Percentiles rank a stretch among this genome's conserved stretches.
Evolutionary conservation across 805 yeast species (phyloP).

Genomic region (Clavispora asparagi): DNA sequence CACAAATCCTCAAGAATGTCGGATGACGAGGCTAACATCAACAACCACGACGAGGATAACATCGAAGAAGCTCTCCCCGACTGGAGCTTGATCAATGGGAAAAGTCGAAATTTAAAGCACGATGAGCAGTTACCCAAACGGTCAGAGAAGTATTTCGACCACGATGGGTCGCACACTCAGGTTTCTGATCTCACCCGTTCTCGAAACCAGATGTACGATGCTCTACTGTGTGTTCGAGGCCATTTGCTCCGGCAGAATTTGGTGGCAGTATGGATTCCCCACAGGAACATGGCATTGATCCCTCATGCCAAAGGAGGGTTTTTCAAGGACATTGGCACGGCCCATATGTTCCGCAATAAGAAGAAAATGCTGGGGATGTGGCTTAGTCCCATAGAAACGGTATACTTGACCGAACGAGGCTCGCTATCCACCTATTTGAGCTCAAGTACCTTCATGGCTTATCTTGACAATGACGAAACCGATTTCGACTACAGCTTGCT

Average conservation of each 20-base stretch:
- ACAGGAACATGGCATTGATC: slow-evolving; percentile 25
- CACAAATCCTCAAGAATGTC: slow-evolving; percentile 3
- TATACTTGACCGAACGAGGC: slow-evolving; percentile 82
- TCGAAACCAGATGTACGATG: slow-evolving; percentile 66
- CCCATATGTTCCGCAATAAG: slow-evolving; percentile 12
- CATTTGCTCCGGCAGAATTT: slow-evolving; percentile 44
- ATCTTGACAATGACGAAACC: slow-evolving; percentile 16
- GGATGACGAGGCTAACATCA: slow-evolving; percentile 7
- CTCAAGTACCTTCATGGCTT: slow-evolving; percentile 16
- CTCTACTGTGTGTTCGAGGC: slow-evolving; percentile 50
- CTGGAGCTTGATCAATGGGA: slow-evolving; percentile 37
- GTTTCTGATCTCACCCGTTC: slow-evolving; percentile 44
- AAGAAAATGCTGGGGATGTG: slow-evolving; percentile 29
- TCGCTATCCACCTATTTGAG: slow-evolving; percentile 27
- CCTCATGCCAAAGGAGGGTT: slow-evolving; percentile 62
- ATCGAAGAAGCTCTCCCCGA: slow-evolving; percentile 47
- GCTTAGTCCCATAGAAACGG: slow-evolving; percentile 61
- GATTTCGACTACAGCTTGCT: slow-evolving; percentile 20
- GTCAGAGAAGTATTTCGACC: slow-evolving; percentile 84
- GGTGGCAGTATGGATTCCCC: slow-evolving; percentile 43
- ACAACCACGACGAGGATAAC: slow-evolving; percentile 12
- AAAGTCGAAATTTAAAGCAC: not conserved
- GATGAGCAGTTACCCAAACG: slow-evolving; percentile 51
- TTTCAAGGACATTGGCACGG: slow-evolving; percentile 68
- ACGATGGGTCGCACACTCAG: slow-evolving; percentile 65